These are phyloP conservation scores for Phytophthora brassicae DNA, from an alignment of 352 stramenopile genomes.

Conservation along the genomic window DNA sequence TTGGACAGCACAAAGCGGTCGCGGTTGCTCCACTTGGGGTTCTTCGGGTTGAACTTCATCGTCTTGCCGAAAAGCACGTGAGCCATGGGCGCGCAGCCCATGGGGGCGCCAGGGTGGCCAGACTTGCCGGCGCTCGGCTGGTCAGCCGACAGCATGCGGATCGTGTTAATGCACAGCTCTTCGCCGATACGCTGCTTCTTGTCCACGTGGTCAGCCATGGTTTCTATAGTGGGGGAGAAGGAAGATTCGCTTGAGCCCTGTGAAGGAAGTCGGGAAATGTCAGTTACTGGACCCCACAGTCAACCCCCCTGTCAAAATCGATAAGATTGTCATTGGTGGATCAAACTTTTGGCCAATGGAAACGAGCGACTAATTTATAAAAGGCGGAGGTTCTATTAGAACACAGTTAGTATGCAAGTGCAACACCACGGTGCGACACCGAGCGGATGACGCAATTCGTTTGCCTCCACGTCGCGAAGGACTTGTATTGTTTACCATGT, in stretches of 20 bases:
- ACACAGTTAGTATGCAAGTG: too few species aligned
- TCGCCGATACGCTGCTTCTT: slow-evolving; percentile 82
- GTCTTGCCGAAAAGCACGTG: slow-evolving; percentile 95
- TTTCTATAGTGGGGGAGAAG: slow-evolving; percentile 8
- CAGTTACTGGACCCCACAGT: slow-evolving; percentile 20
- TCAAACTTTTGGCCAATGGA: slow-evolving; percentile 18
- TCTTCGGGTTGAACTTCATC: slow-evolving; percentile 89
- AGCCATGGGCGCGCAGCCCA: slow-evolving; percentile 99
- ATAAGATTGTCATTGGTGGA: slow-evolving; percentile 10
- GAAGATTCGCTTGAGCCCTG: slow-evolving; percentile 35
- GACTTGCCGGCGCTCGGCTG: slow-evolving; percentile 97
- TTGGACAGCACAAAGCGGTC: slow-evolving; percentile 99
- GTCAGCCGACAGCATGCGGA: slow-evolving; percentile 97
- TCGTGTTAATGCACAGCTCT: slow-evolving; percentile 97
- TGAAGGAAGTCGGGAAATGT: slow-evolving; percentile 49
- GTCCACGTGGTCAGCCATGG: slow-evolving; percentile 77
- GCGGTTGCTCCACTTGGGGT: slow-evolving; percentile 92
- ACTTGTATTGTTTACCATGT: slow-evolving; percentile 21
- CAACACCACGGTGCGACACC: slow-evolving; percentile 7
- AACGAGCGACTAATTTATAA: too few species aligned
- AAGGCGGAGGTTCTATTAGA: too few species aligned
- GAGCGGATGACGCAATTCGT: too few species aligned
- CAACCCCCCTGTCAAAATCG: slow-evolving; percentile 20
- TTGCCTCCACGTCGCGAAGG: not conserved
- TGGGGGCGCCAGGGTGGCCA: slow-evolving; percentile 97